These are phyloP conservation scores for Venturia effusa DNA, from an alignment of 2,329 filamentous ascomycete species.

Conservation along the genomic window DNA sequence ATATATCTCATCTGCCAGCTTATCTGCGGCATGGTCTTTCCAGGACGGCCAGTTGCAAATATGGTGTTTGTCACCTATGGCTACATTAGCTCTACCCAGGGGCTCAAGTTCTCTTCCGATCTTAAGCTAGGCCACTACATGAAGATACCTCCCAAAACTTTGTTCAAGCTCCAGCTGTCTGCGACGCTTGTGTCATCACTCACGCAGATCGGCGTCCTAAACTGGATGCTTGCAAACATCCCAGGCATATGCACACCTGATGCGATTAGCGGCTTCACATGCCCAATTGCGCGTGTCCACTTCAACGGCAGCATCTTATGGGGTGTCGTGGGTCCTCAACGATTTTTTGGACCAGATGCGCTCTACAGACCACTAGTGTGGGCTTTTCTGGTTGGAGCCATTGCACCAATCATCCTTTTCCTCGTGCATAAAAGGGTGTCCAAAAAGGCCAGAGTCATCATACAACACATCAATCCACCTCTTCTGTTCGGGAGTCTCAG, in stretches of 20 bases:
- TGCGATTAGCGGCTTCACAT: constrained; percentile 81
- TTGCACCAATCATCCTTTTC: constrained; percentile 67
- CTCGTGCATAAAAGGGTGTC: constrained; percentile 39
- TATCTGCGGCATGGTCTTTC: constrained; percentile 71
- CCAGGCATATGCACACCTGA: constrained; percentile 65
- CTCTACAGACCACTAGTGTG: constrained; percentile 69
- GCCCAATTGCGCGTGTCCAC: constrained; percentile 75
- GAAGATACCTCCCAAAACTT: constrained; percentile 71
- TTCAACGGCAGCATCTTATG: constrained; percentile 86
- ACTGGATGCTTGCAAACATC: constrained; percentile 81
- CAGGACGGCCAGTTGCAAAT: constrained; percentile 76
- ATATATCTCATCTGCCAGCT: constrained; percentile 82
- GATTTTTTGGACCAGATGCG: constrained; percentile 69
- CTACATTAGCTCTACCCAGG: constrained; percentile 80
- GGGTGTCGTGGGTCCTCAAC: constrained; percentile 73
- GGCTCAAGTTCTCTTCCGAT: constrained; percentile 80
- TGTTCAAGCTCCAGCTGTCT: constrained; percentile 68
- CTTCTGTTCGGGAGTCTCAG: constrained; percentile 72
- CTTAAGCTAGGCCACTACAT: constrained; percentile 82
- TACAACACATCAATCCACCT: constrained; percentile 70
- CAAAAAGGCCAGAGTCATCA: constrained; percentile 45
- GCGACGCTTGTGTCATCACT: constrained; percentile 67
- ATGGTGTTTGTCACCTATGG: constrained; percentile 92
- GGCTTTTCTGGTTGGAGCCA: constrained; percentile 68
- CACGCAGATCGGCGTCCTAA: constrained; percentile 73